phyloP scores from a whole-genome alignment of 768 basidiomycete genomes.

The Clavulina sp. region DNA sequence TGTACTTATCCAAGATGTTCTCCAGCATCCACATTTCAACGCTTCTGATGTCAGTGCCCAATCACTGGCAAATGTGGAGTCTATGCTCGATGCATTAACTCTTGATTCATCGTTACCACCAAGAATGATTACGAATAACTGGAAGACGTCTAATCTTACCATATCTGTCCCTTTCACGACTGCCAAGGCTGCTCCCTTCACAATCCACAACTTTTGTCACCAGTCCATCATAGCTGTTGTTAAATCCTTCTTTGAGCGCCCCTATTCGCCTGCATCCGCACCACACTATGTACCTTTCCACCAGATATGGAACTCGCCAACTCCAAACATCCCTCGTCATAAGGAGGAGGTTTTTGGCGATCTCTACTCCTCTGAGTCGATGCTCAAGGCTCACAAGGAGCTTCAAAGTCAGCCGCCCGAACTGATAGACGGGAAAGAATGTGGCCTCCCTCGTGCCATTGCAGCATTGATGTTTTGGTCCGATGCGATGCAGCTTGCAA shows the following conservation, averaged over 20 bases:
- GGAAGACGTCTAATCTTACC: background rate
- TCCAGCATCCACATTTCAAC: background rate
- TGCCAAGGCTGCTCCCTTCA: background rate
- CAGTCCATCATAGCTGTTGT: background rate
- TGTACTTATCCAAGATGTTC: background rate
- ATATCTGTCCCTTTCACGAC: background rate
- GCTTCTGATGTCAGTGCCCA: background rate
- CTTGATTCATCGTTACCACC: background rate
- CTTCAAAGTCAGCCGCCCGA: background rate
- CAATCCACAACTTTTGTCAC: background rate
- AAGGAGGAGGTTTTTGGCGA: conserved; percentile 1
- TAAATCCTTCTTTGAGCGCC: background rate
- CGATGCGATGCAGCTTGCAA: conserved; percentile 9
- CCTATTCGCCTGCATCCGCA: background rate
- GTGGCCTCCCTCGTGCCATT: conserved; percentile 2
- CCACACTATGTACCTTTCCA: background rate
- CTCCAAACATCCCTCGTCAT: background rate
- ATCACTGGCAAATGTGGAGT: background rate
- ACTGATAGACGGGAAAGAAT: background rate
- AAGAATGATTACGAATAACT: background rate
- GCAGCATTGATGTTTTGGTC: conserved; percentile 5
- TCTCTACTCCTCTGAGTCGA: conserved; percentile 3
- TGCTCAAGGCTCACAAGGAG: conserved; percentile 1
- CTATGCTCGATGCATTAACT: background rate
- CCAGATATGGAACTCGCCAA: background rate